phyloP scores from a whole-genome alignment of 768 basidiomycete genomes.

The Gymnopilus dilepis region DNA sequence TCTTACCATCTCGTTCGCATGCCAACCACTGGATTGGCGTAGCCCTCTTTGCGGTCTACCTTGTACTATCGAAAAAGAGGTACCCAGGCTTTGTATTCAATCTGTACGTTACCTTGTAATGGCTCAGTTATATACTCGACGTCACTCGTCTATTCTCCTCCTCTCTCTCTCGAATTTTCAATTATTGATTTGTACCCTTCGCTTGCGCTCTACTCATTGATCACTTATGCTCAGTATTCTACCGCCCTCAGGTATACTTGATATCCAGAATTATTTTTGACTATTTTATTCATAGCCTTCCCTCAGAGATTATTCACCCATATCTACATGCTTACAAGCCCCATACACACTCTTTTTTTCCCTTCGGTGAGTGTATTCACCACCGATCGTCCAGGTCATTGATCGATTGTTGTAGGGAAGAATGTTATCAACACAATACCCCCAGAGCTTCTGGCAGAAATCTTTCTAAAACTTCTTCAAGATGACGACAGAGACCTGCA shows the following conservation, averaged over 20 bases:
- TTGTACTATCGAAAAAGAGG: no score
- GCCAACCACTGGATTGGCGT: no score
- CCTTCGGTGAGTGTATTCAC: background rate
- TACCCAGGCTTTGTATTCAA: background rate
- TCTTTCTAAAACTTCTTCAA: constrained; percentile 1
- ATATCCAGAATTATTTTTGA: no score
- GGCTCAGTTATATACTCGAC: background rate
- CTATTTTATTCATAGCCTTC: background rate
- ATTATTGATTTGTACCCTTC: background rate
- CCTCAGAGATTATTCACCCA: background rate
- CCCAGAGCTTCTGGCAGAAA: background rate
- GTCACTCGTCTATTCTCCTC: background rate
- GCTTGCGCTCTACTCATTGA: background rate
- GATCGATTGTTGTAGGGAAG: background rate
- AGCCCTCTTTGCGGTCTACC: no score
- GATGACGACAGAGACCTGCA: background rate
- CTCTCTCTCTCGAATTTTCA: background rate
- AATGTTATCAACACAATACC: background rate
- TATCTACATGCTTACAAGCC: background rate
- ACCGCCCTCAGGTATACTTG: background rate
- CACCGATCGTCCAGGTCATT: background rate
- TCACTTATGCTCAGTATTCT: background rate
- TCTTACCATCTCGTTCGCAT: no score
- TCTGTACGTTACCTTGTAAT: background rate
- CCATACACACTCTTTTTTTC: background rate